Evolutionary conservation across 169 alveolate species (phyloP).

Genomic region (Cryptosporidium ubiquitum): DNA sequence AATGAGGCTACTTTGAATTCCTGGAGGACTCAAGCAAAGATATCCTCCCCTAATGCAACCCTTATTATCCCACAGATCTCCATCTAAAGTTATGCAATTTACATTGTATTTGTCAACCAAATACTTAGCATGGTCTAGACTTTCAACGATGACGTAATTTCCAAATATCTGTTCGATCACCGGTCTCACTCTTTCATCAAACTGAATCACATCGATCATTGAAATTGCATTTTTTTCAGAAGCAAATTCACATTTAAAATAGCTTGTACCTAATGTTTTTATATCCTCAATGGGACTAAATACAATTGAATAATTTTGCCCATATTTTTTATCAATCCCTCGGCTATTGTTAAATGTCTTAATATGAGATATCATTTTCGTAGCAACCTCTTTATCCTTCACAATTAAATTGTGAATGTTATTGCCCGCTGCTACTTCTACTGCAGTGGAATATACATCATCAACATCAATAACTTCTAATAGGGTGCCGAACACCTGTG

Average conservation of each 20-base stretch:
- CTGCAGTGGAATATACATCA: conserved; percentile 41
- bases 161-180: conserved; percentile 68
- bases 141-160: conserved; percentile 46
- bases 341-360: neutral
- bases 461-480: conserved; percentile 52
- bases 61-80: conserved; percentile 65
- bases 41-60: conserved; percentile 67
- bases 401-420: conserved; percentile 55
- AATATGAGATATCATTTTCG: neutral
- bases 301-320: conserved; percentile 26
- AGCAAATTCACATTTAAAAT: neutral
- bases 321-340: neutral
- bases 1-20: neutral
- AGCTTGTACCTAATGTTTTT: neutral
- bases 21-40: conserved; percentile 1
- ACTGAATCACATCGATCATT: conserved; percentile 36
- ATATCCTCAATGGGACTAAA: conserved; percentile 55
- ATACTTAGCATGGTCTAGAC: conserved; percentile 13
- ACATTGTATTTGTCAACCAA: conserved; percentile 41
- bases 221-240: conserved; percentile 29
- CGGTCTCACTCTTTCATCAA: conserved; percentile 26
- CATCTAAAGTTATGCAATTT: conserved; percentile 62
- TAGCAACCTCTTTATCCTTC: conserved; percentile 26
- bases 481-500: conserved; percentile 30
- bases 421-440: conserved; percentile 68